phyloP scores from a whole-genome alignment of 305 asterid genomes.

The Fraxinus dipetala region DNA sequence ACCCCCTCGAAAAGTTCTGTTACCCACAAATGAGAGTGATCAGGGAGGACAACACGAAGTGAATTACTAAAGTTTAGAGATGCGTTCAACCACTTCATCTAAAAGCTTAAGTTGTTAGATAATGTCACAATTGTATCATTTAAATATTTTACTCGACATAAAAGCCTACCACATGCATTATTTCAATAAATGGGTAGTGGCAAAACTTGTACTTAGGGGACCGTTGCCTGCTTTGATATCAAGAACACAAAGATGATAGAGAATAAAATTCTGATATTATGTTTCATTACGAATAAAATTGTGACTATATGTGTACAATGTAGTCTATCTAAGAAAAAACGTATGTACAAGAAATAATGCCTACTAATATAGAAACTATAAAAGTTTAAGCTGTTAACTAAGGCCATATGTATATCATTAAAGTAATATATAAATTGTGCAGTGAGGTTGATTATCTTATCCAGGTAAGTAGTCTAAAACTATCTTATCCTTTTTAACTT shows the following conservation, averaged over 20 bases:
- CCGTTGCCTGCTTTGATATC: not conserved
- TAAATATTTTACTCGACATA: not conserved
- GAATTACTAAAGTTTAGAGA: not conserved
- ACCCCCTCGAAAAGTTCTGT: not conserved
- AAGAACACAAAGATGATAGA: not conserved
- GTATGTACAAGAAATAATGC: not conserved
- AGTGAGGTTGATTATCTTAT: not conserved
- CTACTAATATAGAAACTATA: not conserved
- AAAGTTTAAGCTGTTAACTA: not conserved
- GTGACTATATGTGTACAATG: not conserved
- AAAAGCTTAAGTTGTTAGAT: not conserved
- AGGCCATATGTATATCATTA: not conserved
- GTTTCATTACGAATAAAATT: not conserved
- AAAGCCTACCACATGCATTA: not conserved
- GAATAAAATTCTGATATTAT: not conserved
- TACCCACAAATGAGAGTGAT: constrained; percentile 2
- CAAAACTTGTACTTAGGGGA: not conserved
- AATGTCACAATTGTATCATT: not conserved
- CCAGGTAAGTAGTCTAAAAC: not conserved
- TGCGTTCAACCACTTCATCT: not conserved
- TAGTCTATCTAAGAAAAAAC: not conserved
- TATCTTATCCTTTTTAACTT: not conserved
- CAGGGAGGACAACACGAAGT: not conserved
- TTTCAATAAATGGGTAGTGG: not conserved
- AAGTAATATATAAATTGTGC: not conserved